Evolutionary conservation across 495 filamentous ascomycete genomes (phyloP), one percentile per base, ranked within the genome.

Genomic region (Paragyromitra xinjiangensis): DNA sequence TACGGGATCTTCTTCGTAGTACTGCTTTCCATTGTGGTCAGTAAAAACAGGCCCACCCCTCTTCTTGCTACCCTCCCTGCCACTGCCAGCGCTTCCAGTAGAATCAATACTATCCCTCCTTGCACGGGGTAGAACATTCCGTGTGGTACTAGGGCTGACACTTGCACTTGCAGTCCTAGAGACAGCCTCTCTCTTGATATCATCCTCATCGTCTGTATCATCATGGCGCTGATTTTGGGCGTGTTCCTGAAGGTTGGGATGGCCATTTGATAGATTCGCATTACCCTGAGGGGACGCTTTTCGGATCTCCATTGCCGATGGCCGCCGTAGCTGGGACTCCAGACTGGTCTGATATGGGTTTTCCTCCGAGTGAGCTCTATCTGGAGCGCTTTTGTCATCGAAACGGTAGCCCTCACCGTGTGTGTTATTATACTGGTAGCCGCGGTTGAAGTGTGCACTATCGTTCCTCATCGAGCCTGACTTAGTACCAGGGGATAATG

Each of bases 1-100:
- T 51, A 82, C 62, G 53, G 64, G n/a, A 70, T 82, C 80, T 44
- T 82, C 80, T 68, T 82, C 80, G 26, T 79, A 81, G 29, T 82
- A 81, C 26, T 79, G 75, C 26, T 62, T 76, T 45, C 80, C 80
- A n/a, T 62, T 72, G 29, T 55, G 59, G 16, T 75, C 80, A 63
- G 71, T 78, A 70, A 81, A 81, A 26, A 81, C 69, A 3, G 74
- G 75, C 2, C 68, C 67, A 6, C 80, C 80, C 63, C 79, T 81
- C 72, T 81, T 81, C 71, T 81, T 81, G 40, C 73, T 66, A 9
- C 75, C 77, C 66, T 79, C 77, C 48, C 78, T 79, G 9, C 74
- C 61, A 7, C 77, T 79, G 11, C 69, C 67, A 4, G 50, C 44
- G 16, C 77, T 79, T 5, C 59, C 75, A 24, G 40, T 71, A 12